Evolutionary conservation across 2,329 filamentous ascomycete species (phyloP), one percentile per base, ranked within the genome.

Genomic region (Penicillium sp.): DNA sequence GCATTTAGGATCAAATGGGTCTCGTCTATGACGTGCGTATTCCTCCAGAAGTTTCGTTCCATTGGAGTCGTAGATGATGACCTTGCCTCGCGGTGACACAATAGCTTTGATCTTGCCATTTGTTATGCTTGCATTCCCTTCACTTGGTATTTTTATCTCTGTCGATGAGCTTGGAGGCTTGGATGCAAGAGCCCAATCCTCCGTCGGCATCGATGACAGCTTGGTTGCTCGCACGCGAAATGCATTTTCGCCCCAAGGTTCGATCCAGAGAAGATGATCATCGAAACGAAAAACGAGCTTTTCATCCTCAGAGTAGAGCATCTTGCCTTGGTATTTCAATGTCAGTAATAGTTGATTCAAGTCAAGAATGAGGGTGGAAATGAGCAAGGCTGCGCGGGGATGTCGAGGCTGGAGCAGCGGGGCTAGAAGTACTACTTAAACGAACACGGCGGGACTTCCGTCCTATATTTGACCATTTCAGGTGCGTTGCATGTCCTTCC

Each of bases 1-100:
- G 68, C 81, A 83, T 65, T 85, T 85, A 0, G 83, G 82, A 58
- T 87, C 84, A 5, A 67, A 65, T 2, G 79, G 71, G 55, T 87
- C 81, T 26, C 67, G 63, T 7, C 82, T 75, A 55, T 80, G 74
- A 18, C 83, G 78, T 26, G 75, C 71, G 62, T 80, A 84, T 58
- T 85, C 83, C 55, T 84, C 81, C 0, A 85, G 70, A 1, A 85
- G 61, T 10, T 75, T 63, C 23, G 72, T 74, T 31, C 75, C 76
- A 1, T 66, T 71, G 2, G 66, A 56, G 57, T 82, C 75, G 59
- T 69, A 73, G 50, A 85, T 74, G 29, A 72, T 78, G 33, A 85
- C 63, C 62, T 84, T 84, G 29, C 81, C 82, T 23, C 73, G 69
- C 10, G 71, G 66, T 2, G 78, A 77, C 28, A 84, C 67, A 1